Base-by-base conservation (phyloP, 2,329 filamentous ascomycete genomes). In the Cordyceps tenuipes region DNA sequence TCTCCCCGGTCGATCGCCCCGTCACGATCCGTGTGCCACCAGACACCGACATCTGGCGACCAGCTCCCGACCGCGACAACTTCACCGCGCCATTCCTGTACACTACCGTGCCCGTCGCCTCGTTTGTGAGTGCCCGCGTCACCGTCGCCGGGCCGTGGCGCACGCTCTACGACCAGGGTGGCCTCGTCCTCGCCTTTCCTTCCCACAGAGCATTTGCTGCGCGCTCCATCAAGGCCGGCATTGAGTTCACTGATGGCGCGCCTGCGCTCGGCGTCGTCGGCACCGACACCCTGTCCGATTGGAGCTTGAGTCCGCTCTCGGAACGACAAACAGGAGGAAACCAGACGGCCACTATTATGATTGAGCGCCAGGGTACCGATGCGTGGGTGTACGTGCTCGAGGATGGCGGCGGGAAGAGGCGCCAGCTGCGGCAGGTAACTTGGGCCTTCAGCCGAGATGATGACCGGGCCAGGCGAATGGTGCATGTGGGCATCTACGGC, bases 141-240 rank as follows among this genome's bases (percentile, higher is more conserved):
- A 63, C 61, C 48, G 63, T 64, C 19, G 58, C 61, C 1, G 63
- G 43, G 1, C 61, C 63, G 26, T 64, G 63, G 63, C 61, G 63
- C 54, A 64, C 63, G 36, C 61, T 64, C 52, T 64, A 64, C 63
- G 63, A 64, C 56, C 63, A 64, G 31, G 63, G 63, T 61, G 63
- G 63, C n/a, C 59, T 64, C 31, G 59, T 63, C 23, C 23, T 64
- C 19, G n/a, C 63, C 13, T 64, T 60, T 21, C 44, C 44, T 29
- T 61, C 61, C 43, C 43, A 9, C 43, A n/a, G 3, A 21, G 43
- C 29, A 23, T 52, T 59, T 34, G 52, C 29, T 29, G 57, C 44
- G 19, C 61, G 63, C 51, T 64, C 61, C 61, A 64, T 64, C 61
- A 64, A 64, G 34, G 63, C 63, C 21, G 63, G 63, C 48, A 61